These are phyloP conservation scores for Clavispora asparagi DNA, from an alignment of 805 yeast genomes.

Conservation along the genomic window DNA sequence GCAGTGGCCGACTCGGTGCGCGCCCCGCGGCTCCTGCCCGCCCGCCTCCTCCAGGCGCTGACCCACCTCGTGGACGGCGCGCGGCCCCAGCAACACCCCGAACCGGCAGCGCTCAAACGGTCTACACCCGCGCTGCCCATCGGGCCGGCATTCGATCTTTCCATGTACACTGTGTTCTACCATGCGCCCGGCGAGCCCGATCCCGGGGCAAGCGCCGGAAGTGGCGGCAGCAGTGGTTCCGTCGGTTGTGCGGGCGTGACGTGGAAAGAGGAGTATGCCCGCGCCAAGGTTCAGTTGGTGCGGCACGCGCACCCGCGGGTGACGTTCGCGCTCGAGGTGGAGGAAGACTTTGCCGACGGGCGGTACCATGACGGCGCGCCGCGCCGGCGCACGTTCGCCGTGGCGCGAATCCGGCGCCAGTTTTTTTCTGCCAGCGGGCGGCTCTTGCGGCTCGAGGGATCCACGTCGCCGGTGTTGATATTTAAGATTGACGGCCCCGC, in stretches of 20 bases:
- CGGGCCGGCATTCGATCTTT: slow-evolving; percentile 58
- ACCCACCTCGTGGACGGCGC: not conserved
- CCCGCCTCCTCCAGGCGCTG: slow-evolving; percentile 1
- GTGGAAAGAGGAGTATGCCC: slow-evolving; percentile 73
- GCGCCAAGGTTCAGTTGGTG: slow-evolving; percentile 41
- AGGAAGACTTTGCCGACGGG: slow-evolving; percentile 63
- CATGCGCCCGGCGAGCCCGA: slow-evolving; percentile 28
- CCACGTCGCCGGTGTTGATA: slow-evolving; percentile 61
- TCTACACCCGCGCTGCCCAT: no score
- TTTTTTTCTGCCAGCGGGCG: slow-evolving; percentile 71
- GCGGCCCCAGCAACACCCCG: no score
- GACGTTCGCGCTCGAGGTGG: slow-evolving; percentile 41
- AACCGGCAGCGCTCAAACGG: no score
- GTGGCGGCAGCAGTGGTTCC: no score
- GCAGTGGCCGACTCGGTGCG: not conserved
- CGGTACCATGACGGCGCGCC: slow-evolving; percentile 64
- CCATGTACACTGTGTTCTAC: slow-evolving; percentile 58
- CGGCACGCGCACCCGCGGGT: slow-evolving; percentile 19
- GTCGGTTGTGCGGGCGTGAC: slow-evolving; percentile 29
- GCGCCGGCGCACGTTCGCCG: slow-evolving; percentile 25
- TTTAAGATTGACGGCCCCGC: slow-evolving; percentile 33
- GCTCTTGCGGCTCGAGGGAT: slow-evolving; percentile 56
- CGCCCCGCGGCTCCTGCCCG: not conserved
- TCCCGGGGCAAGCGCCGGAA: no score
- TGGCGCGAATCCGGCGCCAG: slow-evolving; percentile 43